phyloP scores from a whole-genome alignment of 2,329 filamentous ascomycete genomes.

The Helminthosporium solani region DNA sequence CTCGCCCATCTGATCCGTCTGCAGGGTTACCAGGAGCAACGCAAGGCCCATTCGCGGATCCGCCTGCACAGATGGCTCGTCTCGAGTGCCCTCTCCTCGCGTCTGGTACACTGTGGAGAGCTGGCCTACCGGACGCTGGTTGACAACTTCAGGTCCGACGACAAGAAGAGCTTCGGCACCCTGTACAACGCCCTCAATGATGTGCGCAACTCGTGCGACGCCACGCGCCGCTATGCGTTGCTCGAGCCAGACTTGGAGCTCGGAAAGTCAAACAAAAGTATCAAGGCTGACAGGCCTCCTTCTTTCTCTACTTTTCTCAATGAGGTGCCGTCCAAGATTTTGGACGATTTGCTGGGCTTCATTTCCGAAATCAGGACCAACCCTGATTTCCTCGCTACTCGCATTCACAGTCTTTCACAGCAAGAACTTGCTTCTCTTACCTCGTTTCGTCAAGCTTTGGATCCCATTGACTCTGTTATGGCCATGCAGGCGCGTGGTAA shows the following conservation, averaged over 20 bases:
- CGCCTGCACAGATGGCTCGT: conserved; percentile 74
- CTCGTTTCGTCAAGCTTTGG: conserved; percentile 74
- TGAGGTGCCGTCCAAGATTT: conserved; percentile 72
- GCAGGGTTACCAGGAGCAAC: conserved; percentile 79
- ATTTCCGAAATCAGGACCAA: conserved; percentile 81
- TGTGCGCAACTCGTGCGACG: conserved; percentile 74
- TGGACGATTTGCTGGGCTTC: conserved; percentile 76
- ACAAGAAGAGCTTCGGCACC: conserved; percentile 73
- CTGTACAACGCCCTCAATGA: conserved; percentile 78
- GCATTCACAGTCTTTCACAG: conserved; percentile 73
- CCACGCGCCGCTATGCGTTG: conserved; percentile 68
- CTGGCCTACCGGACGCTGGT: conserved; percentile 73
- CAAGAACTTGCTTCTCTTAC: conserved; percentile 76
- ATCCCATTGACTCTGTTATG: conserved; percentile 80
- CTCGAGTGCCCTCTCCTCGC: conserved; percentile 71
- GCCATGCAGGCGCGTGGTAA: conserved; percentile 62
- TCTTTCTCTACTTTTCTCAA: conserved; percentile 54
- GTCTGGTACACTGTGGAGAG: conserved; percentile 72
- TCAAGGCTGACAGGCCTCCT: conserved; percentile 47
- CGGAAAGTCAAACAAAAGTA: conserved; percentile 35
- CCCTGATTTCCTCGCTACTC: conserved; percentile 80
- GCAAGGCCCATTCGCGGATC: conserved; percentile 70
- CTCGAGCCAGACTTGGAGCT: conserved; percentile 71
- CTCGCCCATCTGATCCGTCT: conserved; percentile 75
- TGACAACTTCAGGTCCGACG: conserved; percentile 74